Evolutionary conservation across 176 grass and related monocot genomes (phyloP).

Genomic region (Aechmea fasciata): DNA sequence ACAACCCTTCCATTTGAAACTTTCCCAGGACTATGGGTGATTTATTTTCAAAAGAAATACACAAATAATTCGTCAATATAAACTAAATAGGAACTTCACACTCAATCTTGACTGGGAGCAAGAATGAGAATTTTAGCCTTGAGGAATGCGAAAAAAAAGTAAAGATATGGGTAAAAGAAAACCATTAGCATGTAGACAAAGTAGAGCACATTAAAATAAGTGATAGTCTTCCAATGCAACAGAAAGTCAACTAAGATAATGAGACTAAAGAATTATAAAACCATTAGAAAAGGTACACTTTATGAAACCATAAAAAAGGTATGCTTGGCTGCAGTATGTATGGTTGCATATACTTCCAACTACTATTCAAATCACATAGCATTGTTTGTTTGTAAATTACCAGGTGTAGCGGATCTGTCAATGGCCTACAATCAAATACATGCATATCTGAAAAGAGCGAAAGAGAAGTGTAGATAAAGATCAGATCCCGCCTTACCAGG

Average conservation of each 20-base stretch:
- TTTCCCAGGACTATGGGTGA: too few species aligned
- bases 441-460: constrained; percentile 80
- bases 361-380: too few species aligned
- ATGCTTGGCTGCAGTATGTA: background rate
- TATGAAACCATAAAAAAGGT: constrained; percentile 3
- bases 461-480: background rate
- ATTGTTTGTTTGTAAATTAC: constrained; percentile 43
- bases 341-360: background rate
- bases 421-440: constrained; percentile 91
- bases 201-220: background rate
- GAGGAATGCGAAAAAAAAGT: constrained; percentile 2
- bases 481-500: background rate
- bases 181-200: constrained; percentile 1
- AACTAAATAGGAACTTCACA: constrained; percentile 6
- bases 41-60: too few species aligned
- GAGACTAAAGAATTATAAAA: too few species aligned
- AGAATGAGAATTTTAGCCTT: constrained; percentile 6
- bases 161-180: constrained; percentile 7
- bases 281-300: too few species aligned
- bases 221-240: too few species aligned
- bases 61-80: constrained; percentile 2
- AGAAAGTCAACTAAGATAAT: too few species aligned
- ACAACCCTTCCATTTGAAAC: too few species aligned
- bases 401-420: constrained; percentile 86
- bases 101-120: background rate